These are phyloP conservation scores for Starmerella cellae DNA, from an alignment of 805 yeast genomes.

Conservation along the genomic window DNA sequence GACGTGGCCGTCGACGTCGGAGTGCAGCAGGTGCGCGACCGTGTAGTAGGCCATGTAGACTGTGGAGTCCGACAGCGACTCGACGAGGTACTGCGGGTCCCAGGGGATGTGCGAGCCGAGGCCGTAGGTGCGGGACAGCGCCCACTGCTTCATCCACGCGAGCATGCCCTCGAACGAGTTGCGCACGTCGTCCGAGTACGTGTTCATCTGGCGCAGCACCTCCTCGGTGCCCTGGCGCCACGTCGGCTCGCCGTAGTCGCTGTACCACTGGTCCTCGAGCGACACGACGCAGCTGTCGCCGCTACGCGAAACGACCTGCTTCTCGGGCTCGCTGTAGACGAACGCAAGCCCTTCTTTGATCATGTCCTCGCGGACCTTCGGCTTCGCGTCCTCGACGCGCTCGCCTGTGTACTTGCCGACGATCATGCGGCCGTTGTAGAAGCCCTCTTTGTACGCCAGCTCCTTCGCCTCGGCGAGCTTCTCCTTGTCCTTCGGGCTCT, in stretches of 20 bases:
- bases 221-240: slow-evolving; percentile 79
- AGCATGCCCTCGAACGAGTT: slow-evolving; percentile 88
- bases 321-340: slow-evolving; percentile 89
- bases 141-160: slow-evolving; percentile 97
- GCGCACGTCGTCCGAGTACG: slow-evolving; percentile 69
- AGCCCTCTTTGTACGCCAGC: slow-evolving; percentile 91
- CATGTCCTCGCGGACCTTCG: slow-evolving; percentile 71
- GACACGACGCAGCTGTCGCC: slow-evolving; percentile 96
- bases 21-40: slow-evolving; percentile 70
- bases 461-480: slow-evolving; percentile 88
- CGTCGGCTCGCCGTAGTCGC: slow-evolving; percentile 86
- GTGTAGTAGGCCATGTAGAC: slow-evolving; percentile 92
- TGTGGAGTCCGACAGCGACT: slow-evolving; percentile 91
- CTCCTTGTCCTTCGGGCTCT: slow-evolving; percentile 82
- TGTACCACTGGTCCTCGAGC: slow-evolving; percentile 95
- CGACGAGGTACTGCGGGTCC: slow-evolving; percentile 89
- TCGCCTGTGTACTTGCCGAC: slow-evolving; percentile 77
- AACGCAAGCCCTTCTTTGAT: slow-evolving; percentile 68
- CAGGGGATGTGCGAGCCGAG: slow-evolving; percentile 91
- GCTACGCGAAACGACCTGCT: slow-evolving; percentile 77
- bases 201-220: slow-evolving; percentile 61
- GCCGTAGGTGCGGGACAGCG: slow-evolving; percentile 92
- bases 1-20: slow-evolving; percentile 69
- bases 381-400: slow-evolving; percentile 82
- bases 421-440: slow-evolving; percentile 72